phyloP scores from a whole-genome alignment of 352 stramenopile genomes.

The Pythium aquatile region DNA sequence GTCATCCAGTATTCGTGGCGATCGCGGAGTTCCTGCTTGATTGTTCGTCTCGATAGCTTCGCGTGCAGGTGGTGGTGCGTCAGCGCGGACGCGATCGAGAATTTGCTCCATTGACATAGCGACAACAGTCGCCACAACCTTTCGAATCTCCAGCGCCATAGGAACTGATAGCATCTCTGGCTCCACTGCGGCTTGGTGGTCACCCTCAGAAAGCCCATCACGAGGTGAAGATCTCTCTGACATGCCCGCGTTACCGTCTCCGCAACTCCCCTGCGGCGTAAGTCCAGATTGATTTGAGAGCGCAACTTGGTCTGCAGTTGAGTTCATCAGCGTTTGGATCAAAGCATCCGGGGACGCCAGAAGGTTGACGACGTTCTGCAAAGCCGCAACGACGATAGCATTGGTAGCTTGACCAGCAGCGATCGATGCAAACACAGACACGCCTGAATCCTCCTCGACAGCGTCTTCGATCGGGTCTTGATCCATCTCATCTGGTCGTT shows the following conservation, averaged over 20 bases:
- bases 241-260: too few relatives aligned
- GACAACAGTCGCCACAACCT: slow-evolving; percentile 24
- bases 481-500: neutral
- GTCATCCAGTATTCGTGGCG: neutral
- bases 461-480: neutral
- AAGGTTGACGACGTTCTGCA: slow-evolving; percentile 28
- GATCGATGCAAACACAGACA: slow-evolving; percentile 22
- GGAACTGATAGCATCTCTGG: slow-evolving; percentile 19
- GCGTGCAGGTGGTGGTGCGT: neutral
- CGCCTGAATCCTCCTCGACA: neutral
- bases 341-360: slow-evolving; percentile 15
- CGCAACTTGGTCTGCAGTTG: slow-evolving; percentile 11
- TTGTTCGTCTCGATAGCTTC: neutral
- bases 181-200: neutral
- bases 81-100: slow-evolving; percentile 19
- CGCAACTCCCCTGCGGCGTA: neutral
- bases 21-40: slow-evolving; percentile 10
- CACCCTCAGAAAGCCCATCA: neutral
- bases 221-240: neutral
- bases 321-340: slow-evolving; percentile 19
- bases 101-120: slow-evolving; percentile 28
- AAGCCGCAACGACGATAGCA: slow-evolving; percentile 29
- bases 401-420: slow-evolving; percentile 21
- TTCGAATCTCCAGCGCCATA: slow-evolving; percentile 29
- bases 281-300: neutral